A percentile compares a stretch with the other conserved stretches of the same genome.
Evolutionary conservation across 2,329 filamentous ascomycete species (phyloP).

Genomic region (Apiospora aurea): DNA sequence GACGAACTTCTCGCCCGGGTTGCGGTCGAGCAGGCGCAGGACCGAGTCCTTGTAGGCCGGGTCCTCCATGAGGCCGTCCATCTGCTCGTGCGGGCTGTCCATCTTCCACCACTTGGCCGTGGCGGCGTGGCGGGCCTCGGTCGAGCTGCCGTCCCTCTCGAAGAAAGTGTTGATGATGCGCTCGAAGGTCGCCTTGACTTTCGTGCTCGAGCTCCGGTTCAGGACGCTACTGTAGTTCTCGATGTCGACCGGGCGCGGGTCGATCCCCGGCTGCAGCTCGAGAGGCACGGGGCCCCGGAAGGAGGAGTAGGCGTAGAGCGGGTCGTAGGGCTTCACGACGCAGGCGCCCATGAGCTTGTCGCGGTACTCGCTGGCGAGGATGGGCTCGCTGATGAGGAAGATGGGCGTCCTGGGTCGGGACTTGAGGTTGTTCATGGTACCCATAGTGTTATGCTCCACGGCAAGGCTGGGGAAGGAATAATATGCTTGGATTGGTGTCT

Average conservation of each 20-base stretch:
- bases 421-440: conserved; percentile 5
- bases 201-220: conserved; percentile 1
- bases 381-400: not conserved
- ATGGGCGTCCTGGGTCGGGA: conserved; percentile 1
- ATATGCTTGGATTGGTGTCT: not conserved
- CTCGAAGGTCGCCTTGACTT: not conserved
- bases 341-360: conserved; percentile 11
- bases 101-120: conserved; percentile 21
- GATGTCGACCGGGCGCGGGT: conserved; percentile 10
- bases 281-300: conserved; percentile 2
- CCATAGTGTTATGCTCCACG: not conserved
- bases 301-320: conserved; percentile 7
- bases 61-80: not conserved
- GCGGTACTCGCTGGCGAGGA: conserved; percentile 12
- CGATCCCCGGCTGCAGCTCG: conserved; percentile 2
- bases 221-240: conserved; percentile 12
- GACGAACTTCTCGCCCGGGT: not conserved
- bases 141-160: not conserved
- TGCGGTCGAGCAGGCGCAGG: conserved; percentile 3
- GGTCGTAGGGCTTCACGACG: conserved; percentile 2
- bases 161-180: conserved; percentile 9
- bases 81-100: not conserved
- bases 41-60: not conserved
- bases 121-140: conserved; percentile 5
- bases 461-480: not conserved